These are phyloP conservation scores for Hypsizygus marmoreus DNA, from an alignment of 768 basidiomycete species.

Conservation along the genomic window DNA sequence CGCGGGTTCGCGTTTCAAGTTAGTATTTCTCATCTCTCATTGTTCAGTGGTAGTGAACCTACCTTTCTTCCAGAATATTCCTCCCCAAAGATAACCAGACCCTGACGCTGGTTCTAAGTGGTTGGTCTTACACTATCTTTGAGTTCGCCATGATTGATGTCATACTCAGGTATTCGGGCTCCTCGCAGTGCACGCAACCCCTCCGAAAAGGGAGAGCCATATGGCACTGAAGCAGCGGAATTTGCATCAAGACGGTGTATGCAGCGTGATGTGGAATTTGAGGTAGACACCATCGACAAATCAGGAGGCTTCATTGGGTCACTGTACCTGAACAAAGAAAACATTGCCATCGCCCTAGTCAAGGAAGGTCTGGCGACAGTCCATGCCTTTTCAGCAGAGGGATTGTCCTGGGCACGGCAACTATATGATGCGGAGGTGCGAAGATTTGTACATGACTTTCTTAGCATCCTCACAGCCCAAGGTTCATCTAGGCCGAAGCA, in stretches of 20 bases:
- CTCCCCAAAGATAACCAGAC: conserved; percentile 92
- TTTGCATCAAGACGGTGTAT: conserved; percentile 81
- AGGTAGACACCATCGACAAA: conserved; percentile 89
- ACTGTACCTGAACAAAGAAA: conserved; percentile 85
- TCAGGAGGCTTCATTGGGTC: conserved; percentile 94
- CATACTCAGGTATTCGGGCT: conserved; percentile 74
- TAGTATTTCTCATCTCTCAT: conserved; percentile 16
- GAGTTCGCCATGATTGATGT: neutral
- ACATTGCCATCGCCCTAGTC: conserved; percentile 81
- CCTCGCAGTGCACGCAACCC: conserved; percentile 81
- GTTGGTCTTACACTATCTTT: conserved; percentile 35
- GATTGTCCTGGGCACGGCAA: conserved; percentile 76
- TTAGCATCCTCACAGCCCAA: conserved; percentile 5
- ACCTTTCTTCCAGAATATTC: conserved; percentile 55
- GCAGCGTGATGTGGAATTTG: conserved; percentile 95
- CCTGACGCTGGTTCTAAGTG: conserved; percentile 88
- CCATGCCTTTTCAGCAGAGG: conserved; percentile 86
- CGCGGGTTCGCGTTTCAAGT: conserved; percentile 96
- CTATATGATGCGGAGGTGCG: conserved; percentile 82
- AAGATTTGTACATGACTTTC: neutral
- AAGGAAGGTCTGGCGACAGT: conserved; percentile 88
- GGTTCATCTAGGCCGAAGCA: conserved; percentile 63
- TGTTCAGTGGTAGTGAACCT: neutral
- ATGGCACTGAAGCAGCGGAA: conserved; percentile 78
- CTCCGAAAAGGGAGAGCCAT: conserved; percentile 89